Percentiles rank a stretch among this genome's conserved stretches.
phyloP scores from a whole-genome alignment of 352 stramenopile genomes.

The Globisporangium rhizosaccharum region DNA sequence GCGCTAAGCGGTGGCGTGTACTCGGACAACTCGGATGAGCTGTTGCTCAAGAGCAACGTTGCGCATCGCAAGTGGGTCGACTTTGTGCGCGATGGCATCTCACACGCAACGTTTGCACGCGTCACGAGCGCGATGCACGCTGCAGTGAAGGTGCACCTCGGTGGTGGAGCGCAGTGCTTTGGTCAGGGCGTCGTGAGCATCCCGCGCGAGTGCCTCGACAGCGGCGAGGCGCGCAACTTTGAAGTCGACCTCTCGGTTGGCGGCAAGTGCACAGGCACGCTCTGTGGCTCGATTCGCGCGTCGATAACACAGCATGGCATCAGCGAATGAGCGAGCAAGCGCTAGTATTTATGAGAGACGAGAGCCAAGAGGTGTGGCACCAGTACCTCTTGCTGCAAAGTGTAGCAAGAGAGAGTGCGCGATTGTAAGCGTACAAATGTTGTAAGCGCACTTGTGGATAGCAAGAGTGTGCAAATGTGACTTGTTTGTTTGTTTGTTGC shows the following conservation, averaged over 20 bases:
- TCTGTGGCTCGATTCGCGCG: conserved; percentile 41
- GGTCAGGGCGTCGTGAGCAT: conserved; percentile 68
- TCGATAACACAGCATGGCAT: conserved; percentile 20
- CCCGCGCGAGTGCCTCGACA: conserved; percentile 23
- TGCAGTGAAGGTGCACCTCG: conserved; percentile 58
- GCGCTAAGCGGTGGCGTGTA: conserved; percentile 58
- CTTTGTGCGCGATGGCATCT: conserved; percentile 43
- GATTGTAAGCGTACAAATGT: no score
- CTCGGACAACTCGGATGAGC: conserved; percentile 22
- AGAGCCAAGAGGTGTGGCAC: background rate
- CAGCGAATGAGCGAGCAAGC: conserved; percentile 2
- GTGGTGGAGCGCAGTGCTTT: conserved; percentile 40
- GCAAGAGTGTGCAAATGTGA: background rate
- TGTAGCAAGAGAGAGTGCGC: background rate
- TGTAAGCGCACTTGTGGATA: no score
- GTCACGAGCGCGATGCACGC: conserved; percentile 59
- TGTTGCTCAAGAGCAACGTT: conserved; percentile 41
- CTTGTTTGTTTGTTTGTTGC: background rate
- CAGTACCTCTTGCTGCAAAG: background rate
- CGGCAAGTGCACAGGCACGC: conserved; percentile 47
- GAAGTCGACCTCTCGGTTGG: conserved; percentile 47
- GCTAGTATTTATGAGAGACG: conserved; percentile 6
- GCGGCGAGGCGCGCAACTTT: conserved; percentile 26
- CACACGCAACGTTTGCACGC: conserved; percentile 52
- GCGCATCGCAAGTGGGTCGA: conserved; percentile 40